phyloP scores from a whole-genome alignment of 148 eudicot genomes.

The Beta vulgaris region DNA sequence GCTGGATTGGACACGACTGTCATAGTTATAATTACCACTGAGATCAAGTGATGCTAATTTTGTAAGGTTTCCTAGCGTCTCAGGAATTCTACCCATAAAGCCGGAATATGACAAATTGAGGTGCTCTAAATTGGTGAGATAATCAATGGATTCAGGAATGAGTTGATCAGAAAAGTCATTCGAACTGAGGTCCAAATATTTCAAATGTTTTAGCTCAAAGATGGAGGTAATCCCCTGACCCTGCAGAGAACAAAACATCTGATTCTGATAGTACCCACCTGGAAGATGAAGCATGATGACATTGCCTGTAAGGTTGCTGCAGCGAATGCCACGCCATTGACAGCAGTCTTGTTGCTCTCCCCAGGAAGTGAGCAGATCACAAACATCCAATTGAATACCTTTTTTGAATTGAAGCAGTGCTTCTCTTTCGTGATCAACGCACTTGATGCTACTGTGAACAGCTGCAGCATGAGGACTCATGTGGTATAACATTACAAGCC shows the following conservation, averaged over 20 bases:
- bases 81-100: slow-evolving; percentile 15
- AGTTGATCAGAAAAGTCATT: not conserved
- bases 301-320: slow-evolving; percentile 15
- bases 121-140: slow-evolving; percentile 2
- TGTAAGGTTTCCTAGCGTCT: slow-evolving; percentile 16
- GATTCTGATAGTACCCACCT: not conserved
- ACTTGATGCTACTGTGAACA: not conserved
- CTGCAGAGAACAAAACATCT: not conserved
- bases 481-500: not conserved
- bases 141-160: slow-evolving; percentile 17
- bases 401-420: slow-evolving; percentile 19
- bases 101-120: not conserved
- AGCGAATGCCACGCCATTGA: slow-evolving; percentile 15
- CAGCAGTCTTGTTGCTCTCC: slow-evolving; percentile 3
- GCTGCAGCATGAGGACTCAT: not conserved
- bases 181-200: slow-evolving; percentile 18
- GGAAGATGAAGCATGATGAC: not conserved
- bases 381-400: not conserved
- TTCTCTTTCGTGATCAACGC: slow-evolving; percentile 4
- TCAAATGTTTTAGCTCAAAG: slow-evolving; percentile 13
- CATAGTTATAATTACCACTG: no score
- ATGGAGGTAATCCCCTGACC: slow-evolving; percentile 15
- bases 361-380: slow-evolving; percentile 16
- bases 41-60: slow-evolving; percentile 22
- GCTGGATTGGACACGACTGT: no score